phyloP scores from a whole-genome alignment of 805 yeast genomes.

The Allodekkera sacchari region DNA sequence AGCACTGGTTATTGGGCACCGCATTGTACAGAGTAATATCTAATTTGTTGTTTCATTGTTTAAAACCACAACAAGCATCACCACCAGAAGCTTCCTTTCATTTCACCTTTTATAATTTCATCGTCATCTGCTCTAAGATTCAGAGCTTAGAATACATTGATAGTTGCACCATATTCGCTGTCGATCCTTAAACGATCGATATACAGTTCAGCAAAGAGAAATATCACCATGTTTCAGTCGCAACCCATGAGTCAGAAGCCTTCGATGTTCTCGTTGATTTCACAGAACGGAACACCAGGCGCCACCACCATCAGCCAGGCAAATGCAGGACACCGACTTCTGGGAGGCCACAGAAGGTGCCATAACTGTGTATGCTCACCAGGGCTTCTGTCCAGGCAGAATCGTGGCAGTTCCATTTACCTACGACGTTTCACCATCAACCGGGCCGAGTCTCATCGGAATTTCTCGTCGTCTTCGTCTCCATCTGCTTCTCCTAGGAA shows the following conservation, averaged over 20 bases:
- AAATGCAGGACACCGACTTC: constrained; percentile 13
- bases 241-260: constrained; percentile 19
- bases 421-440: constrained; percentile 22
- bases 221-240: constrained; percentile 1
- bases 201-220: too few relatives aligned
- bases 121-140: too few relatives aligned
- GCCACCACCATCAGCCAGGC: constrained; percentile 23
- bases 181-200: too few relatives aligned
- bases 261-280: constrained; percentile 34
- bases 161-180: neutral
- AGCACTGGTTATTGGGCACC: too few relatives aligned
- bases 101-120: too few relatives aligned
- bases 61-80: too few relatives aligned
- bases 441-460: constrained; percentile 11
- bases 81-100: too few relatives aligned
- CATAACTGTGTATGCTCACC: constrained; percentile 80
- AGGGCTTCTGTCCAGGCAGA: constrained; percentile 62
- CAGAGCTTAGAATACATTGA: neutral
- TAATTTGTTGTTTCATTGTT: too few relatives aligned
- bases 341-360: constrained; percentile 29
- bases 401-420: constrained; percentile 47
- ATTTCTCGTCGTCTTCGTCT: neutral
- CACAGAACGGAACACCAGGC: constrained; percentile 23
- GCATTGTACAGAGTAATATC: too few relatives aligned
- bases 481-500: constrained; percentile 7